Evolutionary conservation across 805 yeast genomes (phyloP).

Genomic region (Wilhelminamyces savonicus): DNA sequence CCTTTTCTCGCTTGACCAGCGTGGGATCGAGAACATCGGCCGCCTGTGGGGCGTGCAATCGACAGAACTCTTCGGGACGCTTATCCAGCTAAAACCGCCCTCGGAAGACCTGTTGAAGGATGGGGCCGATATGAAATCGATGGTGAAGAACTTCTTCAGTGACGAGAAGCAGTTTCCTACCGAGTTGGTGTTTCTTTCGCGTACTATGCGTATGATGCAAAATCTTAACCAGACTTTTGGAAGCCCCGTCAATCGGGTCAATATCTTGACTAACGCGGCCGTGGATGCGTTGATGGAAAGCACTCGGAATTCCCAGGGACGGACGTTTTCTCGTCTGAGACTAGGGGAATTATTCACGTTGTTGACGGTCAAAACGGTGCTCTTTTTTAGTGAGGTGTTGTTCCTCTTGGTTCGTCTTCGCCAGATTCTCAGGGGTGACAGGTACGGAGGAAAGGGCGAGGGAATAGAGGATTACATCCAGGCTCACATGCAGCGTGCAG

Average conservation of each 20-base stretch:
- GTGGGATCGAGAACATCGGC: conserved; percentile 44
- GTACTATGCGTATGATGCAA: conserved; percentile 73
- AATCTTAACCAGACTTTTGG: conserved; percentile 59
- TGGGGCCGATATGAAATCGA: conserved; percentile 23
- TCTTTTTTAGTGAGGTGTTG: conserved; percentile 23
- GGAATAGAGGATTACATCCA: conserved; percentile 45
- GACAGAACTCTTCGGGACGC: conserved; percentile 54
- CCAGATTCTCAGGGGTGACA: conserved; percentile 27
- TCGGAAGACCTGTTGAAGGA: conserved; percentile 18
- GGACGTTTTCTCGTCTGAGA: conserved; percentile 1
- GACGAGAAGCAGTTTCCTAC: conserved; percentile 65
- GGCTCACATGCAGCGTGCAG: conserved; percentile 34
- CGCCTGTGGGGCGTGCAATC: conserved; percentile 64
- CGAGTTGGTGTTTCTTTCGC: conserved; percentile 55
- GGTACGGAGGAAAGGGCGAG: conserved; percentile 22
- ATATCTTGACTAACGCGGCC: conserved; percentile 56
- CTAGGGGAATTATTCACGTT: conserved; percentile 9
- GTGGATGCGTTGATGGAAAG: conserved; percentile 13
- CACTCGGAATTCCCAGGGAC: not conserved
- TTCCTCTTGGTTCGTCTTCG: conserved; percentile 26
- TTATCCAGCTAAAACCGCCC: conserved; percentile 46
- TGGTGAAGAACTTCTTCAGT: conserved; percentile 48
- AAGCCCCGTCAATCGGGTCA: conserved; percentile 70
- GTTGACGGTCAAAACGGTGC: conserved; percentile 14
- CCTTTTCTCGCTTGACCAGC: conserved; percentile 46